These are phyloP conservation scores for Salix purpurea DNA, from an alignment of 345 rosid species.

Conservation along the genomic window DNA sequence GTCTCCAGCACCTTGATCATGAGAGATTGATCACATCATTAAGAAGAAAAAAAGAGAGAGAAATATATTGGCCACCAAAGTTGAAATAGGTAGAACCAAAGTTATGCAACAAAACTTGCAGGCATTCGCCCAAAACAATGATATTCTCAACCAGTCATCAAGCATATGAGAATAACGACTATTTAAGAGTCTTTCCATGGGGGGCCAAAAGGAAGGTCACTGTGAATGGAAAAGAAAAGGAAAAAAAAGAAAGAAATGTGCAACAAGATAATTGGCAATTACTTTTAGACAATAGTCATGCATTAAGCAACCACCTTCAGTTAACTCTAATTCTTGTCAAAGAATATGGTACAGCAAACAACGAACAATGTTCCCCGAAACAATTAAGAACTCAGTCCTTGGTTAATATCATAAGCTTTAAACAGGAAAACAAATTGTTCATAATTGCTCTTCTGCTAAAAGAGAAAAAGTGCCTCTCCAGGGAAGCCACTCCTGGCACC, in stretches of 20 bases:
- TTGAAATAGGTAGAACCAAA: not conserved
- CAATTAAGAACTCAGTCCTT: not conserved
- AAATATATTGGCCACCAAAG: not conserved
- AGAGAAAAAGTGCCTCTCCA: not conserved
- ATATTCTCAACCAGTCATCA: not conserved
- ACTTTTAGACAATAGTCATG: not conserved
- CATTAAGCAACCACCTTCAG: not conserved
- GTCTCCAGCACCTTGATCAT: conserved; percentile 83
- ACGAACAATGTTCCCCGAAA: not conserved
- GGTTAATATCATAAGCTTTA: not conserved
- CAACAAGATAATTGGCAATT: not conserved
- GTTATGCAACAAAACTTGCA: not conserved
- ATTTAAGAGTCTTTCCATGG: not conserved
- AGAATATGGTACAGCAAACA: not conserved
- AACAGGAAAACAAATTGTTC: not conserved
- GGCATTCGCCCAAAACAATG: not conserved
- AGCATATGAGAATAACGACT: not conserved
- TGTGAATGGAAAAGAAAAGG: not conserved
- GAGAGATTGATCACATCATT: conserved; percentile 9
- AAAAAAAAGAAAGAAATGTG: not conserved
- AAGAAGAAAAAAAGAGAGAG: not conserved
- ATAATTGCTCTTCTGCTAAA: not conserved
- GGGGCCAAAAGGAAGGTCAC: not conserved
- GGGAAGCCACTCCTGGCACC: conserved; percentile 4
- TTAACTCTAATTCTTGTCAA: not conserved